A percentile compares a stretch with the other conserved stretches of the same genome.
phyloP scores from a whole-genome alignment of 148 eudicot genomes.

The Spergularia bocconei region DNA sequence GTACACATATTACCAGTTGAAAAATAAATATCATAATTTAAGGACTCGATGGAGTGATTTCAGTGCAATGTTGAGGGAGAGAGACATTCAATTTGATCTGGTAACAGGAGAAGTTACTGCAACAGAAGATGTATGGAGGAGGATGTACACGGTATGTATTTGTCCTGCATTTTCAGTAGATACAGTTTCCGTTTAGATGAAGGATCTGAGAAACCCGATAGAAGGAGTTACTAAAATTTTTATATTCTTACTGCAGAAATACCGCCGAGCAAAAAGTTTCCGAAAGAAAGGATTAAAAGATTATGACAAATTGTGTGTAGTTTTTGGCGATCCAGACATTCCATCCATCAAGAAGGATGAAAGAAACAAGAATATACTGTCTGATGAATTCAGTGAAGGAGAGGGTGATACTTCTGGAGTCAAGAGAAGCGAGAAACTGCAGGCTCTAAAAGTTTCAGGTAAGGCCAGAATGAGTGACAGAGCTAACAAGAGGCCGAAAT shows the following conservation, averaged over 20 bases:
- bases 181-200: too few relatives aligned
- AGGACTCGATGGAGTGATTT: constrained; percentile 38
- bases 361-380: constrained; percentile 14
- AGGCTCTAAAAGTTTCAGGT: background rate
- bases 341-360: constrained; percentile 9
- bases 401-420: constrained; percentile 11
- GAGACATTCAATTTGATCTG: constrained; percentile 27
- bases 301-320: constrained; percentile 30
- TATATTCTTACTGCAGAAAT: constrained; percentile 22
- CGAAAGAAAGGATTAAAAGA: constrained; percentile 37
- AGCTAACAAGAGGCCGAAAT: constrained; percentile 24
- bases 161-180: background rate
- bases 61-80: constrained; percentile 28
- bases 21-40: constrained; percentile 35
- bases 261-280: constrained; percentile 35
- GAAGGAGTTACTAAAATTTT: background rate
- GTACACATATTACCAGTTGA: constrained; percentile 31
- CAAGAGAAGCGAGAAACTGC: constrained; percentile 8
- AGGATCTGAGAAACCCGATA: too few relatives aligned
- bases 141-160: constrained; percentile 26
- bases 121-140: constrained; percentile 33
- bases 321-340: constrained; percentile 26
- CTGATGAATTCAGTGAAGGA: constrained; percentile 22
- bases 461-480: constrained; percentile 11
- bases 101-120: constrained; percentile 34